Evolutionary conservation across 192 early-diverging fungal species (phyloP).

Genomic region (Umbelopsis isabellina): DNA sequence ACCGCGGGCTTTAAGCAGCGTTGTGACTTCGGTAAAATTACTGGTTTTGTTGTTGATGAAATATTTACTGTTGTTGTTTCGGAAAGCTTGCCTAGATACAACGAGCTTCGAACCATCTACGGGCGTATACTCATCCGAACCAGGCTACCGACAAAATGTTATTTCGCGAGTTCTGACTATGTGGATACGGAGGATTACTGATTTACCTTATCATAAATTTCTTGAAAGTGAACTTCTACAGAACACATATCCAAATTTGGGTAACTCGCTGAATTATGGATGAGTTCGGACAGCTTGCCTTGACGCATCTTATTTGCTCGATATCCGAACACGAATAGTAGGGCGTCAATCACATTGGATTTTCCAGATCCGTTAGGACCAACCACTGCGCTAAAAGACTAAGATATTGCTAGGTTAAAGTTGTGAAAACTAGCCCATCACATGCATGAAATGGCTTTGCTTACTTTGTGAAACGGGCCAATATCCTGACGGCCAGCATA

Average conservation of each 20-base stretch:
- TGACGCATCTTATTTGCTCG: slow-evolving; percentile 97
- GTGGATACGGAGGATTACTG: not conserved
- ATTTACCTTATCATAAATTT: slow-evolving; percentile 80
- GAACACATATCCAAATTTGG: slow-evolving; percentile 74
- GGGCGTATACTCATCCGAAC: slow-evolving; percentile 59
- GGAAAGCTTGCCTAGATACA: slow-evolving; percentile 73
- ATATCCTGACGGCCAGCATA: slow-evolving; percentile 91
- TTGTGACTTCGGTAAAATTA: slow-evolving; percentile 83
- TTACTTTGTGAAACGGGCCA: slow-evolving; percentile 96
- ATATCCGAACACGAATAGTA: slow-evolving; percentile 99
- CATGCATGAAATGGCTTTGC: not conserved
- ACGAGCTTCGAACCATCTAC: slow-evolving; percentile 74
- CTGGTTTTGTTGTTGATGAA: slow-evolving; percentile 68
- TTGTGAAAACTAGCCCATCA: not conserved
- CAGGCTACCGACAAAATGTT: slow-evolving; percentile 47
- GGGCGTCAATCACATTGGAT: slow-evolving; percentile 97
- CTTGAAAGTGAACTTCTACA: slow-evolving; percentile 94
- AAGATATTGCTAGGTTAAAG: not conserved
- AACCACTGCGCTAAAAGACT: slow-evolving; percentile 85
- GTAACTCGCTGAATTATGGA: slow-evolving; percentile 85
- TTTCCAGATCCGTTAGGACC: slow-evolving; percentile 99
- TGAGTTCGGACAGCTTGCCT: slow-evolving; percentile 91
- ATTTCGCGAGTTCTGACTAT: not conserved
- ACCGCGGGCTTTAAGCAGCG: slow-evolving; percentile 79
- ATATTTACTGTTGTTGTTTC: slow-evolving; percentile 77